These are phyloP conservation scores for Raddia guianensis DNA, from an alignment of 176 grass and related monocot genomes.

Conservation along the genomic window DNA sequence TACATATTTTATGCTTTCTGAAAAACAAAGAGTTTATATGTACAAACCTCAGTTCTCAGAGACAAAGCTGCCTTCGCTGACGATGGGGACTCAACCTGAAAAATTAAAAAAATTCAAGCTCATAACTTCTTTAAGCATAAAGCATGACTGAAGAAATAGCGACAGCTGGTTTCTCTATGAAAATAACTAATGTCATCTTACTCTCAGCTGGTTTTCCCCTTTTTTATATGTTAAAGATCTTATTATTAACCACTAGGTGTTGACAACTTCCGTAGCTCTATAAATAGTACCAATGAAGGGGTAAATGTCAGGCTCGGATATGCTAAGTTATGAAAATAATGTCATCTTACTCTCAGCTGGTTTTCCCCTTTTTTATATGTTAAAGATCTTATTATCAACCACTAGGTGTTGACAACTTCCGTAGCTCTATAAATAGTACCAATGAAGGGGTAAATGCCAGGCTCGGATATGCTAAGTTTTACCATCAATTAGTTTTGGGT, in stretches of 20 bases:
- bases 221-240: neutral
- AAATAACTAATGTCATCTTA: neutral
- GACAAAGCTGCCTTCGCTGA: conserved; percentile 82
- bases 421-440: conserved; percentile 11
- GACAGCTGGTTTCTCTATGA: neutral
- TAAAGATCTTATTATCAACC: neutral
- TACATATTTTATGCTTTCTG: neutral
- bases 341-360: neutral
- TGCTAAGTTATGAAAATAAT: neutral
- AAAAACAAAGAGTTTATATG: neutral
- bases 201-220: neutral
- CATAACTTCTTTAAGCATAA: neutral
- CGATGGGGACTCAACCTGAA: conserved; percentile 79
- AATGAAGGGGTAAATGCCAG: neutral
- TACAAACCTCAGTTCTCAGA: conserved; percentile 72
- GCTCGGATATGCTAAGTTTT: no score
- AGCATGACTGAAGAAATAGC: conserved; percentile 2
- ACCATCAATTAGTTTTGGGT: no score
- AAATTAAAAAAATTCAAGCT: conserved; percentile 8
- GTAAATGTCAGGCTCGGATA: neutral
- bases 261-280: neutral
- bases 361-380: neutral
- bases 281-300: conserved; percentile 20
- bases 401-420: neutral
- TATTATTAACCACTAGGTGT: neutral